Evolutionary conservation across 345 rosid species (phyloP).

Genomic region (Iberis pinnata): DNA sequence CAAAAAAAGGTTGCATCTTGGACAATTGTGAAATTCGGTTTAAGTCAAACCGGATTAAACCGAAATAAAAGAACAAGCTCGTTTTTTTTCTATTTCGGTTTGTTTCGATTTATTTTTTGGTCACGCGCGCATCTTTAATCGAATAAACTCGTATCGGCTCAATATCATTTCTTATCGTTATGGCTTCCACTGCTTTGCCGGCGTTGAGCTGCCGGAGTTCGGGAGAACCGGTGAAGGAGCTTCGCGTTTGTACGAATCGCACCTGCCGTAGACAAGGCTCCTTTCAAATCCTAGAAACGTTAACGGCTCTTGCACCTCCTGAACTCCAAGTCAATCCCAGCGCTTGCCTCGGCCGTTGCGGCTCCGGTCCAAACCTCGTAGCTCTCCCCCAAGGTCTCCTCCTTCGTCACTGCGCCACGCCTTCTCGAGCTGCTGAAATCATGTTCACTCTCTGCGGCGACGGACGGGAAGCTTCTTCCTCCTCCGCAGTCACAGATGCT

Average conservation of each 20-base stretch:
- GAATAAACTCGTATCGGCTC: neutral
- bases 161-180: conserved; percentile 15
- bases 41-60: neutral
- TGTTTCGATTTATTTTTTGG: too few relatives aligned
- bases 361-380: conserved; percentile 78
- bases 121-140: conserved; percentile 18
- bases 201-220: conserved; percentile 31
- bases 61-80: neutral
- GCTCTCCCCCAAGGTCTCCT: conserved; percentile 58
- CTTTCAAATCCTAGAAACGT: conserved; percentile 47
- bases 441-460: conserved; percentile 28
- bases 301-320: conserved; percentile 61
- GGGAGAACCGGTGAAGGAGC: conserved; percentile 35
- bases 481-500: conserved; percentile 23
- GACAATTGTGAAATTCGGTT: too few relatives aligned
- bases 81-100: neutral
- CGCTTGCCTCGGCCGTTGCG: conserved; percentile 82
- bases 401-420: conserved; percentile 63
- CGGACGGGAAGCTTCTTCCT: conserved; percentile 31
- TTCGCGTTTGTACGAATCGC: conserved; percentile 83
- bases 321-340: conserved; percentile 46
- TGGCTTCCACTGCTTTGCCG: conserved; percentile 27
- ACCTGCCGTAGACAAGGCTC: conserved; percentile 80
- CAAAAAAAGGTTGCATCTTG: too few relatives aligned
- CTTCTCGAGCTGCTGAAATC: conserved; percentile 57